Base-by-base conservation (phyloP, 257 asterid genomes). In the Salvia miltiorrhiza region DNA sequence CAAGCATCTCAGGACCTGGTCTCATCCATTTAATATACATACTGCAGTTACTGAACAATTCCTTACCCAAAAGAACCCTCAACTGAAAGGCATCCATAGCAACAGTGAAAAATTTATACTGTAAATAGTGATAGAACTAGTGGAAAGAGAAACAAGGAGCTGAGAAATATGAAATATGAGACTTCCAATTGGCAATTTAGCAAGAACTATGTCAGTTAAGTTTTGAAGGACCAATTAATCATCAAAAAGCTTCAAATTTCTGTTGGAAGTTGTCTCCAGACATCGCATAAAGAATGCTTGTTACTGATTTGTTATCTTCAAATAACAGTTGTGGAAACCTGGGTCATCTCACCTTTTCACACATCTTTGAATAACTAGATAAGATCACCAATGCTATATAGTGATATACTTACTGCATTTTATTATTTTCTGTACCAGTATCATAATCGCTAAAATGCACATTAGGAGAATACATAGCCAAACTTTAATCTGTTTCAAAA, bases 291-390 rank as follows among this genome's bases (percentile, higher is more conserved):
- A 0, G 19, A 28, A 11, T 33, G 69, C 35, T 30, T 16, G 62
- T 30, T 4, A 53, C 11, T 43, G 45, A 47, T 45, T 49, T 33
- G 49, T 52, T 37, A 26, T 52, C 61, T 61, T 30, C 7, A 5
- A 14, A 56, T 9, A 44, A 43, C 61, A 40, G 54, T 20, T 50
- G n/a, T 2, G 61, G 43, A 57, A 44, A 10, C 16, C 50, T 53
- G 57, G 67, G 52, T 17, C 56, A 76, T 44, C 61, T 61, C 24
- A 9, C 60, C 47, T 16, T 3, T 8, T 16, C 66, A 71, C 40
- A 64, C 13, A n/a, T 14, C 17, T 40, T 72, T 24, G 45, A 21
- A 45, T 4, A 40, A 40, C 49, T n/a, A 16, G 24, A 23, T 7
- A 75, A 28, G 59, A 21, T 49, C 14, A 53, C 7, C 61, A 67